Conservation (phyloP, 768 basidiomycete species). For the Naganishia friedmannii region DNA sequence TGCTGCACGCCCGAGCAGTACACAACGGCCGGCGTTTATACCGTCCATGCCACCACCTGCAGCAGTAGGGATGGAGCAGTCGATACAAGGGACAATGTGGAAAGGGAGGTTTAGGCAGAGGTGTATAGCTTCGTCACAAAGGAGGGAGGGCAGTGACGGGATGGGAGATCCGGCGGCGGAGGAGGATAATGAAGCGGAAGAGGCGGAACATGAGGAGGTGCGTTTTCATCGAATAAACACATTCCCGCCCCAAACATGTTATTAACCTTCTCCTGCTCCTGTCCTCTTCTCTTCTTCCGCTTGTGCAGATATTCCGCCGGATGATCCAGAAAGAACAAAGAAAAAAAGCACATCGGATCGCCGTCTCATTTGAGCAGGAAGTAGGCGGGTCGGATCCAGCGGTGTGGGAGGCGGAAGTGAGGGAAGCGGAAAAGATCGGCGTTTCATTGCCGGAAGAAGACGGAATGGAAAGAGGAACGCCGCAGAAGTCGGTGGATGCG, state of each 20-base stretch:
- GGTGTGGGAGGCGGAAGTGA: constrained; percentile 25
- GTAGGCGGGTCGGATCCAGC: constrained; percentile 32
- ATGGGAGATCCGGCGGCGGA: neutral
- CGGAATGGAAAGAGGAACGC: neutral
- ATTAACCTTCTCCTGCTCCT: too few relatives aligned
- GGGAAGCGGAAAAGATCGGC: constrained; percentile 16
- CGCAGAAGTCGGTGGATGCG: neutral
- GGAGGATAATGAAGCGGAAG: constrained; percentile 21
- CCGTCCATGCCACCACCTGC: neutral
- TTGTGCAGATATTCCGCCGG: constrained; percentile 27
- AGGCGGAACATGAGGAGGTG: constrained; percentile 31
- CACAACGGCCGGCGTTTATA: neutral
- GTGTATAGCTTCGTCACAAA: constrained; percentile 12
- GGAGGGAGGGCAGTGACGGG: constrained; percentile 4
- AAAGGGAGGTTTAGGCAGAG: constrained; percentile 26
- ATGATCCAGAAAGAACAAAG: constrained; percentile 28
- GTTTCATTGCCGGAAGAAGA: neutral
- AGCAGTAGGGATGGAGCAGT: constrained; percentile 25
- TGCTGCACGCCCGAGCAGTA: neutral
- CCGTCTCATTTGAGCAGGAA: constrained; percentile 30
- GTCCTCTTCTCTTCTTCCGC: neutral
- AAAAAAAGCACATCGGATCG: constrained; percentile 3
- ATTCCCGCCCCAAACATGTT: too few relatives aligned
- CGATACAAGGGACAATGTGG: constrained; percentile 31
- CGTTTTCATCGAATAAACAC: too few relatives aligned